A percentile compares a stretch with the other conserved stretches of the same genome.
phyloP scores from a whole-genome alignment of 768 basidiomycete genomes.

The Rhizopogon rudus region DNA sequence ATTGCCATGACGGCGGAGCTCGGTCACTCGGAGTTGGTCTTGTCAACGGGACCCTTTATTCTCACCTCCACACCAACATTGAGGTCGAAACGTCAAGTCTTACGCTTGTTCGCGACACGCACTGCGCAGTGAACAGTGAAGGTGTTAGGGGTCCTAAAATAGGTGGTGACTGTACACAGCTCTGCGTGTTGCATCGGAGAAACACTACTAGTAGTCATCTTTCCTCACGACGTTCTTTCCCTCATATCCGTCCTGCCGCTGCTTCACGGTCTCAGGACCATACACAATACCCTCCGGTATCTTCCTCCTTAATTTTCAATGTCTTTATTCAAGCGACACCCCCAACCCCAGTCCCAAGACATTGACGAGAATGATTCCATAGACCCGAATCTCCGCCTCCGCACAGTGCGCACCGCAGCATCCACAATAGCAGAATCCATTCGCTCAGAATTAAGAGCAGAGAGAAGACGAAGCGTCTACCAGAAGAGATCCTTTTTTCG shows the following conservation, averaged over 20 bases:
- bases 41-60: no score
- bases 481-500: slow-evolving; percentile 58
- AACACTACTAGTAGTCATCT: no score
- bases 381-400: slow-evolving; percentile 82
- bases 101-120: no score
- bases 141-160: no score
- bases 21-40: no score
- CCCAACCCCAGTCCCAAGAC: slow-evolving; percentile 35
- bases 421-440: slow-evolving; percentile 87
- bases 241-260: slow-evolving; percentile 22
- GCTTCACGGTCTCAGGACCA: slow-evolving; percentile 19
- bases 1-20: no score
- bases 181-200: no score
- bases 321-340: slow-evolving; percentile 36
- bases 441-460: slow-evolving; percentile 66
- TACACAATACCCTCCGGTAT: slow-evolving; percentile 5
- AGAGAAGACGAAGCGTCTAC: slow-evolving; percentile 45
- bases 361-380: slow-evolving; percentile 63
- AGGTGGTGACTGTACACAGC: no score
- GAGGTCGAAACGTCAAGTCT: no score
- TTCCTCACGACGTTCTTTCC: slow-evolving; percentile 3
- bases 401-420: slow-evolving; percentile 90
- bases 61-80: no score
- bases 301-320: slow-evolving; percentile 17
- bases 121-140: no score